Base-by-base conservation (phyloP, 345 rosid genomes). In the Iberis pinnata region DNA sequence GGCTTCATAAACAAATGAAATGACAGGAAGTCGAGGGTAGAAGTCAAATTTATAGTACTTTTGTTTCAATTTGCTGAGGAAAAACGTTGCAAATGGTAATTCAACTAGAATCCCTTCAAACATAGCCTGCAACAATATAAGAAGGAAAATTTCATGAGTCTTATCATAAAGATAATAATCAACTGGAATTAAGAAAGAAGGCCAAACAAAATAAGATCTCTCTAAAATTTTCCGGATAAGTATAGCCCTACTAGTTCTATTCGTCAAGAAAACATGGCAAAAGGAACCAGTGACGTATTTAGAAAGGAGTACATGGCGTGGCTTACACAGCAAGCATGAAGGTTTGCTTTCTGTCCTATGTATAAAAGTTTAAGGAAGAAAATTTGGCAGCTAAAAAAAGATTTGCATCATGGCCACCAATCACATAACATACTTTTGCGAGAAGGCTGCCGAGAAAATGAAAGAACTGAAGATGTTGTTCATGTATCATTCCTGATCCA, bases 41-140 rank as follows among this genome's bases (percentile, higher is more conserved):
- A 56, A 38, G 33, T 53, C 46, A 46, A 32, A 43, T 20, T 45
- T 24, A 58, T 24, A 15, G 49, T 82, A 92, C 98, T 88, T 92
- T 43, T 76, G 94, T 61, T 88, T 92, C 65, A 92, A 67, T 75
- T 92, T 92, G 90, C 97, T 92, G 83, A 92, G 78, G 79, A 92
- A 92, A 83, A 92, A 92, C 43, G 97, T 86, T 44, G 99, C 95
- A 61, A 92, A 92, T 54, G 98, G 98, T 61, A 92, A 83, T 63
- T 92, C 98, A 70, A 92, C 97, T 35, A 92, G 86, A 77, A 92
- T 88, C 56, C 98, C 95, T 80, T 92, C 98, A 76, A 83, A 92
- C 95, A 92, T 85, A 39, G 97, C 97, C 98, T 92, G 76, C 75
- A 77, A 41, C 65, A 58, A 70, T 56, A 44, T 13, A 43, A 17